phyloP scores from a whole-genome alignment of 2,329 filamentous ascomycete species.

The Didymosphaeria variabile region DNA sequence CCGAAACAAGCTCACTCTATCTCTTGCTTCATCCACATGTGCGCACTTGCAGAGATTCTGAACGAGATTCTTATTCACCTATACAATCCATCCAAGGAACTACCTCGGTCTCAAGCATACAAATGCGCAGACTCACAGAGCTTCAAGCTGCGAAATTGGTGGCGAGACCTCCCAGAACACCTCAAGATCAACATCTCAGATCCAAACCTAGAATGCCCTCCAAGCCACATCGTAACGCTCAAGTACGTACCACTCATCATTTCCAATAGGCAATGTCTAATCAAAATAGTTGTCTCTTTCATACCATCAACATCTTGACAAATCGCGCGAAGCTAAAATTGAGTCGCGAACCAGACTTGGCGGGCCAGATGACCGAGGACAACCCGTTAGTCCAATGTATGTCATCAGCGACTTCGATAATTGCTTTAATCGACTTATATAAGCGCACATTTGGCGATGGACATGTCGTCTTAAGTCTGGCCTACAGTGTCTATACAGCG shows the following conservation, averaged over 20 bases:
- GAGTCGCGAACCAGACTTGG: constrained; percentile 15
- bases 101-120: constrained; percentile 9
- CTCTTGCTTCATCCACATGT: constrained; percentile 25
- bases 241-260: constrained; percentile 12
- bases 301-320: constrained; percentile 22
- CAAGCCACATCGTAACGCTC: constrained; percentile 21
- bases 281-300: constrained; percentile 20
- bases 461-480: constrained; percentile 19
- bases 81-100: constrained; percentile 16
- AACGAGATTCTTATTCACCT: constrained; percentile 21
- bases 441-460: constrained; percentile 20
- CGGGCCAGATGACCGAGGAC: constrained; percentile 11
- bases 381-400: constrained; percentile 24
- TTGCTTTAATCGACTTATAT: constrained; percentile 21
- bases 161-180: constrained; percentile 20
- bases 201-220: constrained; percentile 16
- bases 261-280: not conserved
- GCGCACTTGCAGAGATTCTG: constrained; percentile 21
- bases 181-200: constrained; percentile 20
- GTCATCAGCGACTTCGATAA: constrained; percentile 22
- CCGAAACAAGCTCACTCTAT: constrained; percentile 22
- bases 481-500: constrained; percentile 23
- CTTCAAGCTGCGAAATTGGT: constrained; percentile 20
- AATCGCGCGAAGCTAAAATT: constrained; percentile 22
- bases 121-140: constrained; percentile 16